Evolutionary conservation across 352 stramenopile species (phyloP).

Genomic region (Pythium apleroticum): DNA sequence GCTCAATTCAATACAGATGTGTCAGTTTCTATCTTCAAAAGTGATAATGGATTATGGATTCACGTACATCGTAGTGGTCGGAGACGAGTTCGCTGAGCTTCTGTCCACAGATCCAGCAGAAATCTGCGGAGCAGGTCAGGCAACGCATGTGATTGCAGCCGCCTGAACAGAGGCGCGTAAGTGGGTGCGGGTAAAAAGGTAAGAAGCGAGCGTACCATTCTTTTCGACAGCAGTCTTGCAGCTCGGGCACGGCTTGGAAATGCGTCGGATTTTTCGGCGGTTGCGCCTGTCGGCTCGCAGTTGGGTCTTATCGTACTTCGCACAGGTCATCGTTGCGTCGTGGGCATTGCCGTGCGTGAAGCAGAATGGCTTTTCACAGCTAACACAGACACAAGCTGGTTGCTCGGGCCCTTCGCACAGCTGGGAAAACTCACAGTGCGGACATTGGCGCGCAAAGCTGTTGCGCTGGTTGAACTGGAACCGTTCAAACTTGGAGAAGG

Average conservation of each 20-base stretch:
- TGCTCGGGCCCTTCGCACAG: conserved; percentile 14
- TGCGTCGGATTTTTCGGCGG: conserved; percentile 16
- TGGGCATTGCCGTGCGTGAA: conserved; percentile 20
- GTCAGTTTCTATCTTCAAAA: too few relatives aligned
- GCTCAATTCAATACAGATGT: neutral
- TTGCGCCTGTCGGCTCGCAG: conserved; percentile 25
- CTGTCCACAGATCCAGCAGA: conserved; percentile 65
- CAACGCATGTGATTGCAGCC: conserved; percentile 76
- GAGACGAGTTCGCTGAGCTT: conserved; percentile 43
- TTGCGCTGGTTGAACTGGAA: conserved; percentile 17
- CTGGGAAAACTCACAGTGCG: conserved; percentile 12
- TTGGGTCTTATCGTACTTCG: conserved; percentile 20
- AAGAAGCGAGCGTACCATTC: conserved; percentile 18
- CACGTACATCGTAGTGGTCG: conserved; percentile 53
- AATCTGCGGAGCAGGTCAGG: conserved; percentile 44
- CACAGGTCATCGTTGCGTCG: conserved; percentile 9
- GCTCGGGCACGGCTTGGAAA: conserved; percentile 13
- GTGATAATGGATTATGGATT: too few relatives aligned
- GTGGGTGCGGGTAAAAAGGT: too few relatives aligned
- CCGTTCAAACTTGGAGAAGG: conserved; percentile 10
- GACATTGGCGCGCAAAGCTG: conserved; percentile 12
- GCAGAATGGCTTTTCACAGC: conserved; percentile 10
- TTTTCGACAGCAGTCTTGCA: conserved; percentile 15
- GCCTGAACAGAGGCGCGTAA: conserved; percentile 20
- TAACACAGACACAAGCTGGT: conserved; percentile 9